Percentiles rank a stretch among this genome's conserved stretches.
These are phyloP conservation scores for Leccinum pellstonianum DNA, from an alignment of 768 basidiomycete species.

Conservation along the genomic window DNA sequence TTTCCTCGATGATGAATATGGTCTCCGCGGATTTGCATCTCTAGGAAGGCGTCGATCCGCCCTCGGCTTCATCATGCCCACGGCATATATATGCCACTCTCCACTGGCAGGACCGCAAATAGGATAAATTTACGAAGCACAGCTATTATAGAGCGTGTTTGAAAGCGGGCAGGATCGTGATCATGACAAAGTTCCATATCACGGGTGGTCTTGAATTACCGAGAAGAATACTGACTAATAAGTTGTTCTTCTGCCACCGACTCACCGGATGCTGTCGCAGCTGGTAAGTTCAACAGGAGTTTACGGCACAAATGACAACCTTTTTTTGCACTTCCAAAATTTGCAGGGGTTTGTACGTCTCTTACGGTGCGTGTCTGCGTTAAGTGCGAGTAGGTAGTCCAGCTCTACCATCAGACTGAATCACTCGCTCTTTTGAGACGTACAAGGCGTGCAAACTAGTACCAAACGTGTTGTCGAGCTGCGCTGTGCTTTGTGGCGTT, in stretches of 20 bases:
- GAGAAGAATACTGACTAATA: constrained; percentile 18
- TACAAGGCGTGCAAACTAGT: constrained; percentile 1
- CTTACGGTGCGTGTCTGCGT: not conserved
- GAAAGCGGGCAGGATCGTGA: constrained; percentile 1
- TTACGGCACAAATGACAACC: constrained; percentile 22
- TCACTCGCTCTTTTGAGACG: not conserved
- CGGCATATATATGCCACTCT: not conserved
- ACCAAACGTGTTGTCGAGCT: not conserved
- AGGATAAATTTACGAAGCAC: constrained; percentile 3
- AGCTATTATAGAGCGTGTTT: constrained; percentile 1
- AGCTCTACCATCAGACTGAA: not conserved
- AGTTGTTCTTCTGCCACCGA: constrained; percentile 14
- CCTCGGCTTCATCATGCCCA: constrained; percentile 7
- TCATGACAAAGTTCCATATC: not conserved
- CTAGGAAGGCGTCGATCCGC: constrained; percentile 2
- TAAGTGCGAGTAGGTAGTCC: not conserved
- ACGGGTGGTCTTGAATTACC: constrained; percentile 6
- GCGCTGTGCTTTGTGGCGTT: constrained; percentile 28
- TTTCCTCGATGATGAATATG: not conserved
- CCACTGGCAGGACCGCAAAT: not conserved
- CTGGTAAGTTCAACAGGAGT: constrained; percentile 3
- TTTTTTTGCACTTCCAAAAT: not conserved
- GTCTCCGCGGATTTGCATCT: constrained; percentile 13
- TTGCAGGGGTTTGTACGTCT: not conserved
- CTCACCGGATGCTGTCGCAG: constrained; percentile 4